Evolutionary conservation across 768 basidiomycete genomes (phyloP).

Genomic region (Lentinus brumalis): DNA sequence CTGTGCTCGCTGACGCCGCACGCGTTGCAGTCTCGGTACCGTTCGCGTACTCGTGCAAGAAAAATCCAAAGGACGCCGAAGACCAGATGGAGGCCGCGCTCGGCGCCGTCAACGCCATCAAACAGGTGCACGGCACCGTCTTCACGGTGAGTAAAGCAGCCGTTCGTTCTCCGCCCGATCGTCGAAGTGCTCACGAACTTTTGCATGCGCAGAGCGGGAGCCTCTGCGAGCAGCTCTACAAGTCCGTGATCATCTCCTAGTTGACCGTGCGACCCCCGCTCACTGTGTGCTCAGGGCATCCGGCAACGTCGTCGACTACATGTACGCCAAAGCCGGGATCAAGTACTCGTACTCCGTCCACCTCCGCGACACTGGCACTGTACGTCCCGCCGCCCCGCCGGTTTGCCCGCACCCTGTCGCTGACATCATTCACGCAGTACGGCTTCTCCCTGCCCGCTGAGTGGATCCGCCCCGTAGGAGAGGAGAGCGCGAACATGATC

Average conservation of each 20-base stretch:
- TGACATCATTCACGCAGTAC: constrained; percentile 45
- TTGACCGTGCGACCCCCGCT: neutral
- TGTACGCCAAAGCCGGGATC: constrained; percentile 56
- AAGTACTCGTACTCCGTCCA: constrained; percentile 68
- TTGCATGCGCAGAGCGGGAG: constrained; percentile 41
- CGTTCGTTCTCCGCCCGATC: neutral
- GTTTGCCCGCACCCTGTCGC: neutral
- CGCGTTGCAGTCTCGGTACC: constrained; percentile 66
- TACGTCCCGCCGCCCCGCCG: constrained; percentile 34
- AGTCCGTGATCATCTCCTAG: constrained; percentile 28
- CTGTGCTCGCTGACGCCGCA: neutral
- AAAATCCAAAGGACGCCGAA: constrained; percentile 68
- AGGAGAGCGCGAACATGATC: constrained; percentile 70
- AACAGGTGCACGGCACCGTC: constrained; percentile 51
- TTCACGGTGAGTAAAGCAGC: constrained; percentile 46
- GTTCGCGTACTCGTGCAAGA: constrained; percentile 70
- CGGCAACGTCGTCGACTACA: constrained; percentile 69
- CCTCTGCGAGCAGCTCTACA: constrained; percentile 49
- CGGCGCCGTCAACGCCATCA: constrained; percentile 62
- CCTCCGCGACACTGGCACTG: constrained; percentile 70
- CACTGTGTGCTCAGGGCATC: constrained; percentile 42
- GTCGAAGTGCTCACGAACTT: neutral
- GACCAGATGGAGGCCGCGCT: constrained; percentile 73
- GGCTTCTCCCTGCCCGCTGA: constrained; percentile 73
- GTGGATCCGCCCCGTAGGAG: constrained; percentile 78